Evolutionary conservation across 176 grass and related monocot genomes (phyloP).

Genomic region (Pontederia paniculata): DNA sequence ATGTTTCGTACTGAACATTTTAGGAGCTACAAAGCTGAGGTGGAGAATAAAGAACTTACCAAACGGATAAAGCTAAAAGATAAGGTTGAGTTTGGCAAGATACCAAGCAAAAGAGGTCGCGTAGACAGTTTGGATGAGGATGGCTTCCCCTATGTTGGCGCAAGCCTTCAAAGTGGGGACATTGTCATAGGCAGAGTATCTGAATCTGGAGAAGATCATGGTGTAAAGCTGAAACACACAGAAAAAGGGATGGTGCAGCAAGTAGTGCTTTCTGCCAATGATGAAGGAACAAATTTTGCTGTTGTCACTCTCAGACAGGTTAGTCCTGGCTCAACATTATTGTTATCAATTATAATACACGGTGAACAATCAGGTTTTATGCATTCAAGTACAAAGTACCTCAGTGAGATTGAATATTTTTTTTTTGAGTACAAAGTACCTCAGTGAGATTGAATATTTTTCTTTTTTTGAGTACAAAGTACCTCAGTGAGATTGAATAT

Average conservation of each 20-base stretch:
- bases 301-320: conserved; percentile 93
- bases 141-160: conserved; percentile 83
- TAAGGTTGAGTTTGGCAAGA: conserved; percentile 74
- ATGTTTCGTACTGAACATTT: conserved; percentile 91
- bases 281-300: conserved; percentile 87
- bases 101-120: conserved; percentile 76
- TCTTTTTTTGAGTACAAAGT: no score
- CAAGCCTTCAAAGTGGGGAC: conserved; percentile 87
- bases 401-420: no score
- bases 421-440: no score
- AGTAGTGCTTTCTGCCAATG: conserved; percentile 83
- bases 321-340: conserved; percentile 4
- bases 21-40: conserved; percentile 79
- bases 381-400: no score
- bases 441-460: no score
- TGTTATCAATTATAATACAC: no score
- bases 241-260: conserved; percentile 96
- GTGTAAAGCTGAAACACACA: conserved; percentile 88
- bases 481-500: no score
- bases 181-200: conserved; percentile 88
- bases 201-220: conserved; percentile 74
- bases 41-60: conserved; percentile 59
- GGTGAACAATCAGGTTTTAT: no score
- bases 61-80: conserved; percentile 65
- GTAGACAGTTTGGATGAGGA: conserved; percentile 94